phyloP scores from a whole-genome alignment of 345 rosid species.

The Sonneratia caseolaris region DNA sequence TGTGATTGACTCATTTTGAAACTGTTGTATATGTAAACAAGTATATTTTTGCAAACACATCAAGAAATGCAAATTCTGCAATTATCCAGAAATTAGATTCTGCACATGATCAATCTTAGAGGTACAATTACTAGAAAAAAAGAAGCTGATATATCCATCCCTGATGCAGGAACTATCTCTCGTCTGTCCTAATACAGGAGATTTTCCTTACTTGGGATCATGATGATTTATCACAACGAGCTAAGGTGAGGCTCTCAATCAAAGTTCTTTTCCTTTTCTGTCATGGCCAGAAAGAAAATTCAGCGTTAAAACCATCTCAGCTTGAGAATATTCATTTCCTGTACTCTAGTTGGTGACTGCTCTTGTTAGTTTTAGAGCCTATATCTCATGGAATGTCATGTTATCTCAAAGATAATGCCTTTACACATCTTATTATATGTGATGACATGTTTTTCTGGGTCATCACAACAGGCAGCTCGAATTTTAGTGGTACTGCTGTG shows the following conservation, averaged over 20 bases:
- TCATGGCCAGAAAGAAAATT: not conserved
- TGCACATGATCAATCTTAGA: not conserved
- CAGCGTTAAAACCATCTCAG: not conserved
- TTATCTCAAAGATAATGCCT: not conserved
- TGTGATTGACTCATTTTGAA: not conserved
- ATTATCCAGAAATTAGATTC: no score
- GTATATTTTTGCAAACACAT: not conserved
- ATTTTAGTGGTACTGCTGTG: conserved; percentile 79
- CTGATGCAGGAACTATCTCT: conserved; percentile 86
- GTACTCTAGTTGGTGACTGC: not conserved
- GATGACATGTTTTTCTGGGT: conserved; percentile 9
- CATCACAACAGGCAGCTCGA: conserved; percentile 74
- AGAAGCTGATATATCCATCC: conserved; percentile 14
- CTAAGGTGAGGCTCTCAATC: conserved; percentile 45
- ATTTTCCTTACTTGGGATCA: conserved; percentile 96
- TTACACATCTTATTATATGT: not conserved
- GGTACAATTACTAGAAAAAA: not conserved
- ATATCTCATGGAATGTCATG: not conserved
- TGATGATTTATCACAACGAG: conserved; percentile 86
- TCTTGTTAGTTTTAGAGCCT: not conserved
- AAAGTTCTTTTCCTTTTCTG: not conserved
- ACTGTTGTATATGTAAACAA: not conserved
- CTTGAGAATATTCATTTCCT: not conserved
- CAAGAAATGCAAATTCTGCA: not conserved
- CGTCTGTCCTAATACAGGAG: conserved; percentile 91